Evolutionary conservation across 2,329 filamentous ascomycete species (phyloP).

Genomic region (Karstenula rhodostoma): DNA sequence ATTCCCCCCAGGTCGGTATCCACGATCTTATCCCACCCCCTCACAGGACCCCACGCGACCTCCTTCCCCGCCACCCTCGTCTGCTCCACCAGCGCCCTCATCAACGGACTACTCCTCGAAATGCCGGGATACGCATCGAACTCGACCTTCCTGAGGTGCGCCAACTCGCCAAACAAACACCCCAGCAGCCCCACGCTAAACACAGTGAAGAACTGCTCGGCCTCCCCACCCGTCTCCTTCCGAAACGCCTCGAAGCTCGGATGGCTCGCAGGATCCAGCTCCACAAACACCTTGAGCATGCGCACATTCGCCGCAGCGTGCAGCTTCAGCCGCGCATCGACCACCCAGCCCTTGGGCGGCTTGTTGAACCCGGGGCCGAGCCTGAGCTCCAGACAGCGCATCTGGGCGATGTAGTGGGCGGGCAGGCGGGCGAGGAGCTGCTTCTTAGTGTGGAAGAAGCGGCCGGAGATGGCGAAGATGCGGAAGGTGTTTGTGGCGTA

Average conservation of each 20-base stretch:
- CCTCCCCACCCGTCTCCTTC: constrained; percentile 54
- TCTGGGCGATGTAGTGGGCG: constrained; percentile 64
- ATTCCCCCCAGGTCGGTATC: constrained; percentile 39
- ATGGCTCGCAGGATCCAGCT: constrained; percentile 73
- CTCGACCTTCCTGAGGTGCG: constrained; percentile 66
- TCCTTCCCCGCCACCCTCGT: constrained; percentile 58
- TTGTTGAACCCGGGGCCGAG: constrained; percentile 77
- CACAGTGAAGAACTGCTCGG: constrained; percentile 73
- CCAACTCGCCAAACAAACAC: constrained; percentile 65
- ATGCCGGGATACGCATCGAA: constrained; percentile 76
- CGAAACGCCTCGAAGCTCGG: constrained; percentile 73
- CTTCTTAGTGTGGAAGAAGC: constrained; percentile 75
- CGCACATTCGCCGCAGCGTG: constrained; percentile 67
- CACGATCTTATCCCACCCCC: constrained; percentile 65
- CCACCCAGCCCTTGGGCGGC: constrained; percentile 75
- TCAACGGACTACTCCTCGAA: constrained; percentile 70
- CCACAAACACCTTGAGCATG: constrained; percentile 71
- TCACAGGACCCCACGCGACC: constrained; percentile 72
- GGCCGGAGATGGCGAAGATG: constrained; percentile 61
- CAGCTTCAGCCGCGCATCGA: constrained; percentile 71
- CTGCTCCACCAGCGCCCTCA: constrained; percentile 66
- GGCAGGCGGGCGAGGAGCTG: constrained; percentile 74
- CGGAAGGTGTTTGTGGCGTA: constrained; percentile 63
- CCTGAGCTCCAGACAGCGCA: constrained; percentile 73
- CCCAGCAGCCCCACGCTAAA: constrained; percentile 69